These are phyloP conservation scores for Metschnikowia colocasiae DNA, from an alignment of 805 yeast genomes.

Conservation along the genomic window DNA sequence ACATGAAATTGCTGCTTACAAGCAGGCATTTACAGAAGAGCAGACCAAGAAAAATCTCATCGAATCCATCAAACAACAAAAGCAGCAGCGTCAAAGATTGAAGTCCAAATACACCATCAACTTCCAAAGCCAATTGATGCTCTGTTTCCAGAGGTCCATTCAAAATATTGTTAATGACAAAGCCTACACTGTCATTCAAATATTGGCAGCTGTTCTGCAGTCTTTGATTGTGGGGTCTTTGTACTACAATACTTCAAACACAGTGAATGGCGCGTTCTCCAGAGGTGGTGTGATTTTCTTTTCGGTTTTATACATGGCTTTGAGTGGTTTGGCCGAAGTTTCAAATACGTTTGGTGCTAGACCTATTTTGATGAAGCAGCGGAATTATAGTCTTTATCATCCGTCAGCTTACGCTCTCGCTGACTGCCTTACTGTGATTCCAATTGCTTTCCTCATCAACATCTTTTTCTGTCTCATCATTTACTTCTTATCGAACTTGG, in stretches of 20 bases:
- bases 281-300: slow-evolving; percentile 65
- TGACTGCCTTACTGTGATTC: slow-evolving; percentile 21
- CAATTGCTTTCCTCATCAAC: slow-evolving; percentile 40
- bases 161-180: slow-evolving; percentile 57
- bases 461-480: slow-evolving; percentile 45
- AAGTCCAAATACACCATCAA: slow-evolving; percentile 44
- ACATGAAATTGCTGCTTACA: slow-evolving; percentile 22
- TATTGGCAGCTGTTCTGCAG: slow-evolving; percentile 49
- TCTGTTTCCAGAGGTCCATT: slow-evolving; percentile 48
- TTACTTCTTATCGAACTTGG: slow-evolving; percentile 56
- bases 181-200: slow-evolving; percentile 44
- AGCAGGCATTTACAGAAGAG: slow-evolving; percentile 5
- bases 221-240: slow-evolving; percentile 64
- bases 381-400: slow-evolving; percentile 27
- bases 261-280: slow-evolving; percentile 56
- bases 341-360: slow-evolving; percentile 24
- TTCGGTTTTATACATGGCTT: slow-evolving; percentile 49
- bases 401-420: slow-evolving; percentile 29
- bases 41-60: slow-evolving; percentile 27
- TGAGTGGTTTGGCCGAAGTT: slow-evolving; percentile 48
- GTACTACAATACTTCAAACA: slow-evolving; percentile 48
- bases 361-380: slow-evolving; percentile 29
- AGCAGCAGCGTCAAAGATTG: slow-evolving; percentile 34
- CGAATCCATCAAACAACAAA: slow-evolving; percentile 34
- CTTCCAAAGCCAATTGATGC: slow-evolving; percentile 46